Conservation (phyloP, 73 alveolate species). For the Paramecium pentaurelia region DNA sequence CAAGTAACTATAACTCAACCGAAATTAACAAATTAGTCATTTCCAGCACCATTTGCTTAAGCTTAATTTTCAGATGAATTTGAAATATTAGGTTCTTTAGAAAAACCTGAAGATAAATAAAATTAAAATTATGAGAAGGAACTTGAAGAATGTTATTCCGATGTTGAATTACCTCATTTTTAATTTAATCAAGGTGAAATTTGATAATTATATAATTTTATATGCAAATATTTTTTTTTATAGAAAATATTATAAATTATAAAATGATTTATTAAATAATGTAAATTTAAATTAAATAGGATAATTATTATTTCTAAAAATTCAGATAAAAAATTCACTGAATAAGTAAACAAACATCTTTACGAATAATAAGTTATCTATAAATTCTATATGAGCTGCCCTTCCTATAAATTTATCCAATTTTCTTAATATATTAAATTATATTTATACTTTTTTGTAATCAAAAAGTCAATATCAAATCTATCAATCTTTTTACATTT, state of each 20-base stretch:
- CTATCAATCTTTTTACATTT: constrained; percentile 72
- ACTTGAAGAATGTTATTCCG: constrained; percentile 2
- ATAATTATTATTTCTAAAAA: not conserved
- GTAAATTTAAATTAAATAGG: not conserved
- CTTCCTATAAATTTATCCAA: constrained; percentile 81
- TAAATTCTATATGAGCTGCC: constrained; percentile 82
- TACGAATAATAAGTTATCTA: constrained; percentile 77
- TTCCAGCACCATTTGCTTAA: not conserved
- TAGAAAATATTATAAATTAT: not conserved
- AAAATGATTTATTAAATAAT: not conserved
- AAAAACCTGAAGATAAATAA: not conserved
- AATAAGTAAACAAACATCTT: constrained; percentile 71
- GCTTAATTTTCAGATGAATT: not conserved
- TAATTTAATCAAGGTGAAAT: not conserved
- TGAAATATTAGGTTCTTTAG: not conserved
- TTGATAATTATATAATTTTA: not conserved
- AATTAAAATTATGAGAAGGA: not conserved
- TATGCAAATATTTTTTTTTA: not conserved
- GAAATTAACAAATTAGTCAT: not conserved
- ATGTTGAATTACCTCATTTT: not conserved
- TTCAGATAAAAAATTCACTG: constrained; percentile 63
- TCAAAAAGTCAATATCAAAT: constrained; percentile 74
- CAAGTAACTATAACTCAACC: not conserved
- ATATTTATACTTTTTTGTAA: constrained; percentile 58
- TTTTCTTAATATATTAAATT: constrained; percentile 26